Conservation (phyloP, 345 rosid genomes). For the Melastoma malabathricum region DNA sequence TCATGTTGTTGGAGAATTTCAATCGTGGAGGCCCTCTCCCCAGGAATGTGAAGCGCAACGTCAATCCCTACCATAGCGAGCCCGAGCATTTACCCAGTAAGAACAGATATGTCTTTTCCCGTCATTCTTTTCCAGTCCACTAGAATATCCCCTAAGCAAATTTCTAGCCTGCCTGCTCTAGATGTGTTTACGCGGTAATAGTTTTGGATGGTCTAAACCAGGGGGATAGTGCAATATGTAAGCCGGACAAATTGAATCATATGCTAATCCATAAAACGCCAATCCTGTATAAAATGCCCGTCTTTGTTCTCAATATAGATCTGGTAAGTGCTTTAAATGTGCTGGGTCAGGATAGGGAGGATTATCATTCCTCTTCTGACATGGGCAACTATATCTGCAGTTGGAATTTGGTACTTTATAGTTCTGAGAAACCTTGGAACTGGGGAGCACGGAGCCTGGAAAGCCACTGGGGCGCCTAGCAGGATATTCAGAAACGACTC, state of each 20-base stretch:
- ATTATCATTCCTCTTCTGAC: neutral
- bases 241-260: no score
- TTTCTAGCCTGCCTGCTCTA: no score
- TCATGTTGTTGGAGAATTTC: neutral
- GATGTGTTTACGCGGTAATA: no score
- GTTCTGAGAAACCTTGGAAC: neutral
- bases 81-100: slow-evolving; percentile 9
- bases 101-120: neutral
- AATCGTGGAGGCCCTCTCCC: neutral
- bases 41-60: neutral
- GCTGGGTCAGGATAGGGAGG: no score
- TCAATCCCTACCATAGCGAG: neutral
- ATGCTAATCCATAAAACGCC: no score
- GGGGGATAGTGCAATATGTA: no score
- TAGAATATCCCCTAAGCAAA: no score
- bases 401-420: slow-evolving; percentile 1
- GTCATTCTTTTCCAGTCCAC: no score
- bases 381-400: slow-evolving; percentile 4
- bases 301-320: no score
- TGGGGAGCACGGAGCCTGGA: slow-evolving; percentile 6
- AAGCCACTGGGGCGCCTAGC: slow-evolving; percentile 3
- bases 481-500: neutral
- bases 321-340: no score
- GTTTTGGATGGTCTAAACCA: no score
- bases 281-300: no score